Conservation (phyloP, 2,329 filamentous ascomycete genomes). For the Aspergillus pseudoviridinutans region DNA sequence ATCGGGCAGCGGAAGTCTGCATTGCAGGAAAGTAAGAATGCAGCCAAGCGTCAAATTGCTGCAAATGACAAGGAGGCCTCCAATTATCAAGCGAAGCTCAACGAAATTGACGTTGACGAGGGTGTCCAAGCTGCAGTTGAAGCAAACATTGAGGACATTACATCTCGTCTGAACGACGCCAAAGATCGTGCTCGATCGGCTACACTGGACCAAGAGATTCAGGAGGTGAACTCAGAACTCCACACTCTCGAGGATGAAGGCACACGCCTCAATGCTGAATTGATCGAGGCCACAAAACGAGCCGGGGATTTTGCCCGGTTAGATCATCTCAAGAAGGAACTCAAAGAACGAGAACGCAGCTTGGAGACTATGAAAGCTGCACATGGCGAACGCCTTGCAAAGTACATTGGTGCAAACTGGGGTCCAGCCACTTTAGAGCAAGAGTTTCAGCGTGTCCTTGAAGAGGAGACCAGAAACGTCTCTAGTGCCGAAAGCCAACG, state of each 20-base stretch:
- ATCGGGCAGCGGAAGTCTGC: constrained; percentile 71
- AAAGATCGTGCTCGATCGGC: constrained; percentile 61
- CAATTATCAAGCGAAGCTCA: constrained; percentile 63
- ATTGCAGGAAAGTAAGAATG: constrained; percentile 69
- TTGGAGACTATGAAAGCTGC: constrained; percentile 73
- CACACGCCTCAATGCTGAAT: constrained; percentile 70
- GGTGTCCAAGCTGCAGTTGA: constrained; percentile 75
- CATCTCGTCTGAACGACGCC: constrained; percentile 57
- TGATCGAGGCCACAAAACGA: constrained; percentile 75
- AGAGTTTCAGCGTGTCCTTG: constrained; percentile 62
- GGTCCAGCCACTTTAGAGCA: constrained; percentile 64
- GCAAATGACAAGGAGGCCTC: constrained; percentile 68
- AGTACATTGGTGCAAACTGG: constrained; percentile 65
- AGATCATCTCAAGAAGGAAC: constrained; percentile 76
- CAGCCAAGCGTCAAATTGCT: constrained; percentile 67
- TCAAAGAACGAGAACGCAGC: constrained; percentile 67
- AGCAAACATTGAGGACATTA: constrained; percentile 66
- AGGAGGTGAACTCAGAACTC: constrained; percentile 61
- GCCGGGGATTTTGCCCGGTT: constrained; percentile 80
- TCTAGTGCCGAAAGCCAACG: constrained; percentile 65
- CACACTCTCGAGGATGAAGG: constrained; percentile 67
- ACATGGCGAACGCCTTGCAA: constrained; percentile 66
- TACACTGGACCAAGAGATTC: constrained; percentile 68
- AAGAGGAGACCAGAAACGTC: constrained; percentile 55
- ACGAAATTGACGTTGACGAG: constrained; percentile 78